Base-by-base conservation (phyloP, 345 rosid species). In the Firmiana major region DNA sequence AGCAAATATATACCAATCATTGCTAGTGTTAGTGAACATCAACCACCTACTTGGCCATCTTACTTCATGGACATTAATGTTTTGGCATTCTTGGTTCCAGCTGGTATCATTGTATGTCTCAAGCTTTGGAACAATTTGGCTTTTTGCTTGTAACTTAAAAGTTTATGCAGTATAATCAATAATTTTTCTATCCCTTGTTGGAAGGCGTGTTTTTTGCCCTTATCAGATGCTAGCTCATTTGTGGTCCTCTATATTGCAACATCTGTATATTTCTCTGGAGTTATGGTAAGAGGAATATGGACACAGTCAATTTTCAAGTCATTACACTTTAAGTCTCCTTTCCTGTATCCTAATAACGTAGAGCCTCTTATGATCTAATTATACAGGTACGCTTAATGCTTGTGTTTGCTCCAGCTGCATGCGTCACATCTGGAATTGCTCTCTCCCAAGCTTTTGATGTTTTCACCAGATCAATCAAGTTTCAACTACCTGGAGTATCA, bases 11-110 rank as follows among this genome's bases (percentile, higher is more conserved):
- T 96, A 74, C 99, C 99, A 68, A 96, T 96, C 78, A 96, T 96
- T 85, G 99, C 99, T 76, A 96, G 99, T 87, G 99, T 96, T 79
- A 96, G 99, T 58, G 99, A 96, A 83, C 99, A 96, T 91, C 99
- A 96, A 76, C 98, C 99, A 34, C 99, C 99, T 60, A 96, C 99
- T 48, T 97, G 99, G 99, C 99, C 99, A 6, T 97, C 99, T 26
- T 97, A 97, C 85, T 97, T 97, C 84, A 97, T 97, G 99, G 99
- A 97, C 82, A 97, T 97, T 80, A 97, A 97, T 87, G 97, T 94
- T 78, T 83, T 97, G 89, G 99, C 99, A 68, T 97, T 97, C 92
- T 85, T 97, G 89, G 98, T 97, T 85, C 73, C 99, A 34, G 98
- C 99, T 74, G 99, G 99, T 80, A 94, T 97, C 80, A 85, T 97